These are phyloP conservation scores for Teratosphaeria gauchensis DNA, from an alignment of 2,329 filamentous ascomycete genomes.

Conservation along the genomic window DNA sequence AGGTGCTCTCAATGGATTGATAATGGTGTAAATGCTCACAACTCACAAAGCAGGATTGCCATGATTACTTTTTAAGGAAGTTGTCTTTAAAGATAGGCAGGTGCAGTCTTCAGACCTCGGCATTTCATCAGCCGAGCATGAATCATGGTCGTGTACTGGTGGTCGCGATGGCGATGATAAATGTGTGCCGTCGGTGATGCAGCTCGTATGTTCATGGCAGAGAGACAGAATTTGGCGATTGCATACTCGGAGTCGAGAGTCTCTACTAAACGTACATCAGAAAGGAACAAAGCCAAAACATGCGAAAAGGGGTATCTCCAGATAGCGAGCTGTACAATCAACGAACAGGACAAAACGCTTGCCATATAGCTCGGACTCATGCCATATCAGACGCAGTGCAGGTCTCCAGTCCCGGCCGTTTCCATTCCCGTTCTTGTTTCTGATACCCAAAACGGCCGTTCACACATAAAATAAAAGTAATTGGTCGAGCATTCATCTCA, in stretches of 20 bases:
- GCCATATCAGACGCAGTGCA: background rate
- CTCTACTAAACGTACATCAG: background rate
- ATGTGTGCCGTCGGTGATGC: too few relatives aligned
- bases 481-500: background rate
- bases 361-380: background rate
- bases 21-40: background rate
- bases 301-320: background rate
- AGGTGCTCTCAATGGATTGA: background rate
- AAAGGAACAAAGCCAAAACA: background rate
- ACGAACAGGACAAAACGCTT: background rate
- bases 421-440: background rate
- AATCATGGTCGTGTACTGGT: background rate
- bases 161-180: background rate
- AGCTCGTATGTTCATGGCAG: too few relatives aligned
- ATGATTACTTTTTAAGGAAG: too few relatives aligned
- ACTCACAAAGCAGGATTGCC: too few relatives aligned
- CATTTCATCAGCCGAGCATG: background rate
- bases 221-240: background rate
- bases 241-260: background rate
- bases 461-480: background rate
- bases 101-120: background rate
- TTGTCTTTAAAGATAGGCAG: background rate
- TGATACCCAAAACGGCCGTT: background rate
- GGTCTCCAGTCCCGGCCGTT: background rate
- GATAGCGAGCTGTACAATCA: background rate